Evolutionary conservation across 441 rosid species (phyloP), one percentile per base, ranked within the genome.

Genomic region (Croton laevigatus): DNA sequence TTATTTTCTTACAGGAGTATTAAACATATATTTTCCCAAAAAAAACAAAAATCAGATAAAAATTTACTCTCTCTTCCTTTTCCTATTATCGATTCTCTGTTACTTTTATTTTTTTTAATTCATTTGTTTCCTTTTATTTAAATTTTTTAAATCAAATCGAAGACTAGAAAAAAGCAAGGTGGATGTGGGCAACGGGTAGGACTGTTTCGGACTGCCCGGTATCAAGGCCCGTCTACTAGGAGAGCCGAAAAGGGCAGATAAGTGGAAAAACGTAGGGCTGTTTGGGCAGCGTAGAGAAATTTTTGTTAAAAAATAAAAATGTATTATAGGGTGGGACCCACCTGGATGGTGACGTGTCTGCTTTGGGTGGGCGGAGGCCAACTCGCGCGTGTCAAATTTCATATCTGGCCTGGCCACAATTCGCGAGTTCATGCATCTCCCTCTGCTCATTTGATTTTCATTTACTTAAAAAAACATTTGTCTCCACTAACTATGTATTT

Each of bases 331-430:
- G 44, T 3, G 76, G 83, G 79, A 62, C 80, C 85, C 69, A 71
- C 65, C 27, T 49, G 5, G 78, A 71, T 51, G 71, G 75, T 77
- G 83, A 83, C 80, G 78, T 79, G 79, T 81, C 76, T 55, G 13
- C 34, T 62, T 67, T 68, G 53, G 22, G 0, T 58, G 64, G 60
- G 32, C 14, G 49, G 74, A 66, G 44, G 61, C 46, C 34, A 61
- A 70, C 68, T 59, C 76, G 75, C 75, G 75, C 78, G 69, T 71
- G 78, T 67, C 17, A 1, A 38, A 38, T 14, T 51, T 38, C n/a
- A 19, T 71, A 27, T 9, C 37, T 48, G 17, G 37, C 59, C 19
- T 37, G 46, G 32, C 2, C 32, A 27, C 32, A 27, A 27, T 27
- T 27, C 32, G 32, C 32, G 32, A 27, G 44, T 9, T 40, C 9